Evolutionary conservation across 352 stramenopile genomes (phyloP).

Genomic region (Pythium brassicae): DNA sequence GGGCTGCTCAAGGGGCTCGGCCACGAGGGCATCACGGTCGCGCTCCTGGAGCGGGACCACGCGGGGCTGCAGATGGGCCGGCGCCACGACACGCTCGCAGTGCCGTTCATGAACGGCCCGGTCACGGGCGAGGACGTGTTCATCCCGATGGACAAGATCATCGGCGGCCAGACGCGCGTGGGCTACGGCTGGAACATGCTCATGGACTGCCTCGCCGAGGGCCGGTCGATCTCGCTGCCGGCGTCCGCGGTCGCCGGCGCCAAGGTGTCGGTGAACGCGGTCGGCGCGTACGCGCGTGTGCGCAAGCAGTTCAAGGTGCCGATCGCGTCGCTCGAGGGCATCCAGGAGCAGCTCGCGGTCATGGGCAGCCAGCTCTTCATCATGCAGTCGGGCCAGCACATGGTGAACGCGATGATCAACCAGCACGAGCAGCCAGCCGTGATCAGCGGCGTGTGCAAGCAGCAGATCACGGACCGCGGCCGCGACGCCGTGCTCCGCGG

Average conservation of each 20-base stretch:
- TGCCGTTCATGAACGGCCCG: constrained; percentile 98
- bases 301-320: constrained; percentile 99
- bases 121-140: constrained; percentile 96
- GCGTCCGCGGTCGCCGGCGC: constrained; percentile 91
- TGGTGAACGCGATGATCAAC: constrained; percentile 99
- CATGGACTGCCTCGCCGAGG: constrained; percentile 98
- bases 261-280: constrained; percentile 90
- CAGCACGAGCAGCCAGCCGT: constrained; percentile 98
- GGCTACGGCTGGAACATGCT: constrained; percentile 99
- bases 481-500: constrained; percentile 94
- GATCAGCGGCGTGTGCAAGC: constrained; percentile 98
- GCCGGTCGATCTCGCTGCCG: constrained; percentile 95
- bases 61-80: constrained; percentile 92
- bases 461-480: constrained; percentile 96
- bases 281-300: constrained; percentile 94
- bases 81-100: constrained; percentile 93
- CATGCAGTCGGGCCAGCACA: constrained; percentile 92
- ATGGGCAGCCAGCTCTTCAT: constrained; percentile 94
- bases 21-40: constrained; percentile 95
- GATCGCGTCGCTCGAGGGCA: constrained; percentile 97
- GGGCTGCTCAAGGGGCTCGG: constrained; percentile 92
- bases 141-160: constrained; percentile 97
- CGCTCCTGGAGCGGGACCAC: constrained; percentile 95
- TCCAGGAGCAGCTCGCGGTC: constrained; percentile 95
- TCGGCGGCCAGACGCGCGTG: constrained; percentile 94